A percentile compares a stretch with the other conserved stretches of the same genome.
Conservation (phyloP, 352 stramenopile species). For the Phytophthora aleatoria region DNA sequence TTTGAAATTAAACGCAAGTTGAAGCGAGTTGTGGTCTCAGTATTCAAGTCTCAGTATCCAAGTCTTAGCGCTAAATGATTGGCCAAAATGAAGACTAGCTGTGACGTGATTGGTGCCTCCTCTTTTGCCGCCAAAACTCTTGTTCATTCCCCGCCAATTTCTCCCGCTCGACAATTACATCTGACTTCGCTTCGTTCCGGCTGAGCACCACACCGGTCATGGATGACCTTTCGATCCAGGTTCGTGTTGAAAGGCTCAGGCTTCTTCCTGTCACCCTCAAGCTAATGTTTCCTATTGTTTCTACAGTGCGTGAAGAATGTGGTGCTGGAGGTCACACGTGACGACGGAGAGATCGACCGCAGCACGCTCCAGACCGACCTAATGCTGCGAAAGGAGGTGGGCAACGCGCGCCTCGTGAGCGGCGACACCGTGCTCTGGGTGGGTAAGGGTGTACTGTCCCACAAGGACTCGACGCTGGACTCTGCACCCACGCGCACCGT, state of each 20-base stretch:
- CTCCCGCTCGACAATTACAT: neutral
- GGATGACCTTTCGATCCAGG: constrained; percentile 35
- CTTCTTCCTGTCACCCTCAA: neutral
- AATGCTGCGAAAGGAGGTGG: constrained; percentile 77
- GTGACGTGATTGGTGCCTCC: constrained; percentile 24
- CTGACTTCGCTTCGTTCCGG: constrained; percentile 22
- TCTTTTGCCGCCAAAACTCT: constrained; percentile 50
- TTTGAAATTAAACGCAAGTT: constrained; percentile 27
- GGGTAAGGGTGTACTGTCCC: constrained; percentile 48
- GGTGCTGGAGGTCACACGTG: constrained; percentile 53
- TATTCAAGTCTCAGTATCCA: neutral
- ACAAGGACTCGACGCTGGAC: constrained; percentile 48
- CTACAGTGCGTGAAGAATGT: constrained; percentile 61
- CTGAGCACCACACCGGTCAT: constrained; percentile 22
- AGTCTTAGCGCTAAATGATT: constrained; percentile 13
- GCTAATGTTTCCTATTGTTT: constrained; percentile 1
- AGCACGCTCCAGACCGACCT: constrained; percentile 47
- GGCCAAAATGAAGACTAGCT: constrained; percentile 1
- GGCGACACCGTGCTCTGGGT: constrained; percentile 79
- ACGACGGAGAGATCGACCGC: constrained; percentile 47
- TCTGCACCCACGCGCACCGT: constrained; percentile 43
- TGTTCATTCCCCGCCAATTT: constrained; percentile 35
- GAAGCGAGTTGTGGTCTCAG: constrained; percentile 16
- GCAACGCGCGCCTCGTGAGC: constrained; percentile 79
- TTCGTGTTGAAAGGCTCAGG: constrained; percentile 6